Evolutionary conservation across 1,284 basidiomycete genomes (phyloP), one percentile per base, ranked within the genome.

Genomic region (Cronartium quercuum): DNA sequence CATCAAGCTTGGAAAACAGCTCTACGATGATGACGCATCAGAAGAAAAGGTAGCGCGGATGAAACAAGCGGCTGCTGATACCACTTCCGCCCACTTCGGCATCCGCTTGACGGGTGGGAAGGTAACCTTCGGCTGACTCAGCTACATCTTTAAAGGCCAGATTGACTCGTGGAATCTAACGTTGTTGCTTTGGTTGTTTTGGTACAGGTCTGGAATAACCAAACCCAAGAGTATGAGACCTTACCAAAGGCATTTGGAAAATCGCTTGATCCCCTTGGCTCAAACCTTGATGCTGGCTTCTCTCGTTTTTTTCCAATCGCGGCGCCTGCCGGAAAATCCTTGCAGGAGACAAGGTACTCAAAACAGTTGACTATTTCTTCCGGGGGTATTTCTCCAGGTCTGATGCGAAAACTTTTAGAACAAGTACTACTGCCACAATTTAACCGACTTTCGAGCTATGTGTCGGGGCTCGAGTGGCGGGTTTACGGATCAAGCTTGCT

Each of bases 201-300:
- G 6, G 35, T n/a, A 21, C 15, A 73, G 69, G 18, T 73, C 21
- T 73, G 69, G 69, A 41, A 66, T 41, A 64, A 73, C 40, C 15
- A 40, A 42, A 65, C 62, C 13, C 35, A 42, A 57, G 62, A 51
- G 18, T 66, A 73, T 65, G 35, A 34, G 5, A 64, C 12, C 15
- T 55, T 73, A 37, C 47, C 69, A 38, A 73, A 73, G 61, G 18
- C 29, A n/a, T 65, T 73, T 35, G 69, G 69, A 15, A 73, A 73
- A 35, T 65, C 62, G 15, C 47, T 73, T 24, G 47, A 73, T 57
- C 62, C 69, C 6, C 21, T 55, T 55, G 69, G 69, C 21, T 64
- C 61, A 41, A 47, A 55, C n/a, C 38, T 73, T 12, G 7, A 65
- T 7, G 5, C 24, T 34, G 62, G 47, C 29, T 73, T 73, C 41